Evolutionary conservation across 305 asterid genomes (phyloP).

Genomic region (Petunia hybrid): DNA sequence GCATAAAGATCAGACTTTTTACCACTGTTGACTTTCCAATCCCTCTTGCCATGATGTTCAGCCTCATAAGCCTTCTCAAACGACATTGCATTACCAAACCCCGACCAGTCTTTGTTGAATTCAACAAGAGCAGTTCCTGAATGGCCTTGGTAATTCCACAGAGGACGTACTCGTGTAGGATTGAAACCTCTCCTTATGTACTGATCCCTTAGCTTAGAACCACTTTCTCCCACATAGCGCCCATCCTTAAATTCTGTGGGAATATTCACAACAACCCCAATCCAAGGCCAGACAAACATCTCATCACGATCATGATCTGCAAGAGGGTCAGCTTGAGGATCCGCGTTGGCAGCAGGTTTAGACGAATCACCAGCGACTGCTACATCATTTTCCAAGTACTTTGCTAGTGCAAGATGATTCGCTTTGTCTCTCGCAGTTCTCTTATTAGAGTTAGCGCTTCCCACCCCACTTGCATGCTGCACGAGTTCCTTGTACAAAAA

Average conservation of each 20-base stretch:
- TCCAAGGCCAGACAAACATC: constrained; percentile 88
- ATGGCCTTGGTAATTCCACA: constrained; percentile 71
- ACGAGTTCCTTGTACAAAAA: constrained; percentile 58
- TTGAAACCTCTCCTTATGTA: constrained; percentile 58
- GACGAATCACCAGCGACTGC: constrained; percentile 34
- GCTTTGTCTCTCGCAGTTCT: constrained; percentile 65
- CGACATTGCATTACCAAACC: constrained; percentile 67
- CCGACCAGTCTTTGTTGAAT: constrained; percentile 71
- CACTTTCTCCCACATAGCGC: constrained; percentile 67
- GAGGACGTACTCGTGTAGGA: constrained; percentile 60
- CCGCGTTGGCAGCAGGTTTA: constrained; percentile 28
- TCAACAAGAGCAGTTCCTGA: constrained; percentile 76
- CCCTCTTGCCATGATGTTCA: constrained; percentile 61
- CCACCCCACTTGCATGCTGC: constrained; percentile 75
- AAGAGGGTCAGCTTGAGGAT: constrained; percentile 34
- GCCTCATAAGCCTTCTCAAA: constrained; percentile 67
- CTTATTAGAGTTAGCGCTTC: constrained; percentile 55
- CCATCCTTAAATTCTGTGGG: constrained; percentile 60
- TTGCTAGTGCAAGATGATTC: constrained; percentile 69
- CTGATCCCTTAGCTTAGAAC: constrained; percentile 63
- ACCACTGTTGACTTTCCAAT: constrained; percentile 60
- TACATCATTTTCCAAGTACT: constrained; percentile 61
- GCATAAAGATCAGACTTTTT: constrained; percentile 61
- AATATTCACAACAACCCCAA: constrained; percentile 64
- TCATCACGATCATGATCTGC: constrained; percentile 63